Evolutionary conservation across 2,329 filamentous ascomycete genomes (phyloP).

Genomic region (Ophiocordyceps australis): DNA sequence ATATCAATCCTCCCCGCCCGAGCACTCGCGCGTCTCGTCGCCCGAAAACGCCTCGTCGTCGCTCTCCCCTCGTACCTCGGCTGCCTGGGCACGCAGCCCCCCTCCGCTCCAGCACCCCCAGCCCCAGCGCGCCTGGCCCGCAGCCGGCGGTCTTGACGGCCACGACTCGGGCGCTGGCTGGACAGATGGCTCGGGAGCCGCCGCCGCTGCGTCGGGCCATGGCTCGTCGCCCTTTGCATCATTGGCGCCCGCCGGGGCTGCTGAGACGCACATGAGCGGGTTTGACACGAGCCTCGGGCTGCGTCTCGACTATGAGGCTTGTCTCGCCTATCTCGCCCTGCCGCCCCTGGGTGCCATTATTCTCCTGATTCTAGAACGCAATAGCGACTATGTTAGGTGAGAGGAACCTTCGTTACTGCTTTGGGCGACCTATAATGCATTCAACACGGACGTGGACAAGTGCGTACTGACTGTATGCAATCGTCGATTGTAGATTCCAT

Average conservation of each 20-base stretch:
- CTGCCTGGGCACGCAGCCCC: slow-evolving; percentile 21
- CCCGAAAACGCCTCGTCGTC: slow-evolving; percentile 35
- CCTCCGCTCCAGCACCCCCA: slow-evolving; percentile 29
- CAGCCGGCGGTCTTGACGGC: slow-evolving; percentile 21
- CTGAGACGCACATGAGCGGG: slow-evolving; percentile 41
- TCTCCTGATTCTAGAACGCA: slow-evolving; percentile 71
- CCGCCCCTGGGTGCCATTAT: slow-evolving; percentile 77
- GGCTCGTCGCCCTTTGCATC: slow-evolving; percentile 16
- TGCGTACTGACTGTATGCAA: too few relatives aligned
- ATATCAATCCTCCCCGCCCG: slow-evolving; percentile 84
- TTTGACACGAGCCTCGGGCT: slow-evolving; percentile 86
- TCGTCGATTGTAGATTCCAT: slow-evolving; percentile 49
- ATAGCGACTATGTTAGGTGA: slow-evolving; percentile 91
- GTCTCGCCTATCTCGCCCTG: slow-evolving; percentile 68
- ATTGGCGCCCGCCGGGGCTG: slow-evolving; percentile 7
- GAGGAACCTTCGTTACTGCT: too few relatives aligned
- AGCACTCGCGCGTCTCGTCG: slow-evolving; percentile 64
- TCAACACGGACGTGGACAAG: too few relatives aligned
- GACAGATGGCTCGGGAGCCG: slow-evolving; percentile 4
- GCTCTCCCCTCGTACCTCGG: slow-evolving; percentile 41
- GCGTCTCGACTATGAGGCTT: slow-evolving; percentile 77
- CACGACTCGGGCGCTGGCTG: slow-evolving; percentile 11
- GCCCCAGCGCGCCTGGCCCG: slow-evolving; percentile 35
- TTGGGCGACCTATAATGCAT: too few relatives aligned
- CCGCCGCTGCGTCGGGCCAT: slow-evolving; percentile 3